Conservation (phyloP, 371 early-diverging fungal genomes). For the Rhizopus sp. region DNA sequence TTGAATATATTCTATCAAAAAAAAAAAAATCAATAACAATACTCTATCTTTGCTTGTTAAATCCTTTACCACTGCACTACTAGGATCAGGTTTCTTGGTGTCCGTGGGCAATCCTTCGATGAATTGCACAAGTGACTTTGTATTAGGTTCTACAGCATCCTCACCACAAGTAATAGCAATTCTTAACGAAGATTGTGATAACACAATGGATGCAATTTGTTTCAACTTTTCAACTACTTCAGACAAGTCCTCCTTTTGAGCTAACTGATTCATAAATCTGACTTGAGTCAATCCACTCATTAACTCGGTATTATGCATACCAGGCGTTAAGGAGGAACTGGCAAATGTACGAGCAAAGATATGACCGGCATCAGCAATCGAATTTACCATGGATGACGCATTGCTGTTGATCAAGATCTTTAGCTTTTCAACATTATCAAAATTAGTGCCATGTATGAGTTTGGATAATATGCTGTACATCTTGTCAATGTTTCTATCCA, state of each 20-base stretch:
- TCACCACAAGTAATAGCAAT: conserved; percentile 71
- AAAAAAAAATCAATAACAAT: background rate
- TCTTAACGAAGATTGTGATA: conserved; percentile 62
- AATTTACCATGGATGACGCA: conserved; percentile 73
- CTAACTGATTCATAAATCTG: conserved; percentile 73
- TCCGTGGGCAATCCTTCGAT: conserved; percentile 50
- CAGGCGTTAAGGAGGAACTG: conserved; percentile 65
- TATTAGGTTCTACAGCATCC: conserved; percentile 61
- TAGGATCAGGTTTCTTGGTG: conserved; percentile 11
- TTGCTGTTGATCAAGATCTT: conserved; percentile 73
- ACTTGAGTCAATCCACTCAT: conserved; percentile 82
- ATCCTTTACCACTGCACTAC: conserved; percentile 17
- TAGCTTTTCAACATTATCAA: conserved; percentile 73
- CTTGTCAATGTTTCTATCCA: conserved; percentile 73
- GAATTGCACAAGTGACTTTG: conserved; percentile 54
- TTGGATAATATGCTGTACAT: conserved; percentile 78
- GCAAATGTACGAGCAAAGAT: conserved; percentile 79
- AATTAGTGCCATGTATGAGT: conserved; percentile 73
- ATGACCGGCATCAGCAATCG: conserved; percentile 87
- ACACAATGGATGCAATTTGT: conserved; percentile 54
- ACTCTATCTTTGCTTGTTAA: background rate
- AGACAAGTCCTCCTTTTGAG: conserved; percentile 59
- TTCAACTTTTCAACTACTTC: conserved; percentile 66
- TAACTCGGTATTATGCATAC: conserved; percentile 59
- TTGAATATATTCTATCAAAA: conserved; percentile 28